Evolutionary conservation across 305 asterid genomes (phyloP).

Genomic region (Solanum chacoense): DNA sequence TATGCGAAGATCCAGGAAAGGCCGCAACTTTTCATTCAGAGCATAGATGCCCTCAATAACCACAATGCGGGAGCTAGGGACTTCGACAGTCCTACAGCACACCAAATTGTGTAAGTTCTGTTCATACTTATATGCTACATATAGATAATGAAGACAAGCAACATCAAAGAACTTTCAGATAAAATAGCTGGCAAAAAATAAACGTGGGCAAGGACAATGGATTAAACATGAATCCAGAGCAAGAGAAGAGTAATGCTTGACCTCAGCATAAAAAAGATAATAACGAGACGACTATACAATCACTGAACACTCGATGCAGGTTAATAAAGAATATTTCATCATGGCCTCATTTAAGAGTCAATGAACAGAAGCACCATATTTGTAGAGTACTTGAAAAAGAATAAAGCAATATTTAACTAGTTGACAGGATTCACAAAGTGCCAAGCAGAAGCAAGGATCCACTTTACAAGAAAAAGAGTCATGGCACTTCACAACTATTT

Average conservation of each 20-base stretch:
- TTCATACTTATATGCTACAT: not conserved
- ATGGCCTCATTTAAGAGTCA: not conserved
- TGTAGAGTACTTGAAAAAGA: not conserved
- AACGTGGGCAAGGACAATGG: not conserved
- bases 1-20: constrained; percentile 86
- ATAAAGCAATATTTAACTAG: not conserved
- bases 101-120: not conserved
- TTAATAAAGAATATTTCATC: not conserved
- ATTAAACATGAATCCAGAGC: not conserved
- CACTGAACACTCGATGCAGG: not conserved
- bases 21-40: constrained; percentile 73
- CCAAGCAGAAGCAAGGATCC: not conserved
- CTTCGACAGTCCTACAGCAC: constrained; percentile 79
- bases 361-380: not conserved
- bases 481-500: not conserved
- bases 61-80: constrained; percentile 88
- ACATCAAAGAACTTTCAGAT: not conserved
- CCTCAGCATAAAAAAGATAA: not conserved
- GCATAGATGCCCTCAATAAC: constrained; percentile 96
- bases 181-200: not conserved
- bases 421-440: not conserved
- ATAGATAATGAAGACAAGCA: not conserved
- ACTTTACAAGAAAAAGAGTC: not conserved
- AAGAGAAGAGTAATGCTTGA: not conserved
- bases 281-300: not conserved